phyloP scores from a whole-genome alignment of 2,329 filamentous ascomycete genomes.

The Thielaviopsis ethacetica region DNA sequence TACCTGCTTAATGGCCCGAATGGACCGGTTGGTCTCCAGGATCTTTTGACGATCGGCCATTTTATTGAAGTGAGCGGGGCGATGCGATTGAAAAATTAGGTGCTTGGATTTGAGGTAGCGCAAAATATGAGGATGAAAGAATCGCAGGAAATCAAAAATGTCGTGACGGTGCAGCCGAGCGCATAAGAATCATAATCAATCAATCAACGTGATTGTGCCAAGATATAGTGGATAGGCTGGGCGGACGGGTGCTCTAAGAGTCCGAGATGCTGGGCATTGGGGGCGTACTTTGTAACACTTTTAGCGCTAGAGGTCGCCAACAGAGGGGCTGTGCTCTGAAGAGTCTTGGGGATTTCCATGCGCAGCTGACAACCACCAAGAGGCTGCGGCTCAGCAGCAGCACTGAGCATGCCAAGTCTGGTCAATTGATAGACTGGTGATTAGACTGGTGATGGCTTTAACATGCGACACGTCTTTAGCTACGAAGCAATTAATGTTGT shows the following conservation, averaged over 20 bases:
- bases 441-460: not conserved
- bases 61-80: not conserved
- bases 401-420: not conserved
- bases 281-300: not conserved
- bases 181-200: not conserved
- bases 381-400: not conserved
- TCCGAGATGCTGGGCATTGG: not conserved
- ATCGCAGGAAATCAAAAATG: not conserved
- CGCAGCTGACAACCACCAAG: not conserved
- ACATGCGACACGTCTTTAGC: not conserved
- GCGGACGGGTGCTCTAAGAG: not conserved
- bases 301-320: not conserved
- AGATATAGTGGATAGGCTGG: not conserved
- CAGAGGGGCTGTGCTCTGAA: constrained; percentile 2
- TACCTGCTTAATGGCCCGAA: constrained; percentile 77
- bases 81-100: not conserved
- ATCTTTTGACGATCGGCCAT: constrained; percentile 36
- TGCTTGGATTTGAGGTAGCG: not conserved
- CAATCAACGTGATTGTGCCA: not conserved
- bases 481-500: too few relatives aligned
- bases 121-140: not conserved
- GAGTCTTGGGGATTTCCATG: not conserved
- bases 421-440: not conserved
- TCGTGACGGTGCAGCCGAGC: not conserved
- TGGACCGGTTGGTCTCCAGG: constrained; percentile 64